Percentiles rank a stretch among this genome's conserved stretches.
phyloP scores from a whole-genome alignment of 1,139 yeast genomes.

The Petasospora fabianii region DNA sequence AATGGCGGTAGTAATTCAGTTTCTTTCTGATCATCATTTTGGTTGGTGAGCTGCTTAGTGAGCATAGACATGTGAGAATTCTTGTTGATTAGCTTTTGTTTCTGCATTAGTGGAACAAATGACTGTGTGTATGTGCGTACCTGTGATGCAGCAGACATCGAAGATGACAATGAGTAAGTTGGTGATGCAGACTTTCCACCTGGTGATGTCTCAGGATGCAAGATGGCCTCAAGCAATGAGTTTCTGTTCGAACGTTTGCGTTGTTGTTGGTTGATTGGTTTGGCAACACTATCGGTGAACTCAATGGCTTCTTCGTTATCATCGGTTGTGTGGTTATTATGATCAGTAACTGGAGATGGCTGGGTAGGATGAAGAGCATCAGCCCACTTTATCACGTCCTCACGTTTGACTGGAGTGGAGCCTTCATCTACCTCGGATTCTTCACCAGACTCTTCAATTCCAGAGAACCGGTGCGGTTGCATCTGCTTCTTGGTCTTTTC shows the following conservation, averaged over 20 bases:
- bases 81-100: conserved; percentile 18
- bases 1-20: conserved; percentile 41
- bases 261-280: conserved; percentile 9
- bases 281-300: conserved; percentile 16
- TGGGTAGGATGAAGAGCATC: conserved; percentile 14
- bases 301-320: conserved; percentile 18
- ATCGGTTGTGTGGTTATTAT: conserved; percentile 11
- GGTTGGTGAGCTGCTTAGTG: conserved; percentile 25
- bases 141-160: conserved; percentile 21
- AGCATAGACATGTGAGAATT: conserved; percentile 22
- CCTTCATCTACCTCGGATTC: conserved; percentile 21
- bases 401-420: conserved; percentile 29
- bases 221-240: conserved; percentile 19
- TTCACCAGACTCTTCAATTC: conserved; percentile 21
- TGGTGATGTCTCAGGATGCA: conserved; percentile 19
- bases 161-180: conserved; percentile 25
- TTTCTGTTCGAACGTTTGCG: conserved; percentile 16
- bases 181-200: conserved; percentile 24
- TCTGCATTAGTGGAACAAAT: conserved; percentile 12
- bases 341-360: conserved; percentile 10
- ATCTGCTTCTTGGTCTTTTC: conserved; percentile 16
- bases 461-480: conserved; percentile 14
- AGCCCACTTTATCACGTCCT: conserved; percentile 29
- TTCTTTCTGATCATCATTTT: conserved; percentile 13
- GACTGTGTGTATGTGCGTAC: conserved; percentile 13